These are phyloP conservation scores for Epichloe gansuensis DNA, from an alignment of 2,329 filamentous ascomycete species.

Conservation along the genomic window DNA sequence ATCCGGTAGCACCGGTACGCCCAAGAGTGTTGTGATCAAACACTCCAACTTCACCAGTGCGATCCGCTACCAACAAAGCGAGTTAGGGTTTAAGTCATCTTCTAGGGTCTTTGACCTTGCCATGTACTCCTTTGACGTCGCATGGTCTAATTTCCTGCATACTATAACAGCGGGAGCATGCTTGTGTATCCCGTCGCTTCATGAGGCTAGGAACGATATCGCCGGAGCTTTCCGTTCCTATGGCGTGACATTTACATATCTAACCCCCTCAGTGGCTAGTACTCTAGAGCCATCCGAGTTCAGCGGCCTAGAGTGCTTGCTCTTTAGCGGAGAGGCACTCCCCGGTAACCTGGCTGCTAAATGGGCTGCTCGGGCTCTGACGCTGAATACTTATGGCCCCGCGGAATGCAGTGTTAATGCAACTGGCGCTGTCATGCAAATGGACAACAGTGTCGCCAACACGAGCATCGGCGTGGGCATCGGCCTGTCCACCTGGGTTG, in stretches of 20 bases:
- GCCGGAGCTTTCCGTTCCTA: constrained; percentile 25
- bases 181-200: constrained; percentile 6
- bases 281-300: constrained; percentile 12
- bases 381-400: constrained; percentile 4
- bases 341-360: background rate
- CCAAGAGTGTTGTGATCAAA: constrained; percentile 11
- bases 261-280: constrained; percentile 29
- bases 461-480: constrained; percentile 3
- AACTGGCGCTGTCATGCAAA: background rate
- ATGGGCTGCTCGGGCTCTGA: background rate
- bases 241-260: constrained; percentile 28
- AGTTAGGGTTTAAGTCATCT: background rate
- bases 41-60: constrained; percentile 6
- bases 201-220: constrained; percentile 29
- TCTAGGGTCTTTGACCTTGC: constrained; percentile 7
- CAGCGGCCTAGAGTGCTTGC: background rate
- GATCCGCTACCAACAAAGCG: constrained; percentile 1
- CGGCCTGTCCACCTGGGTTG: constrained; percentile 4
- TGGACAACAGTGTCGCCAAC: too few species aligned
- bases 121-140: constrained; percentile 6
- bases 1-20: constrained; percentile 12
- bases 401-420: constrained; percentile 3
- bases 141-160: constrained; percentile 4
- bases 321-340: constrained; percentile 2
- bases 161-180: constrained; percentile 5